Evolutionary conservation across 352 stramenopile species (phyloP).

Genomic region (Saprolegnia diclina): DNA sequence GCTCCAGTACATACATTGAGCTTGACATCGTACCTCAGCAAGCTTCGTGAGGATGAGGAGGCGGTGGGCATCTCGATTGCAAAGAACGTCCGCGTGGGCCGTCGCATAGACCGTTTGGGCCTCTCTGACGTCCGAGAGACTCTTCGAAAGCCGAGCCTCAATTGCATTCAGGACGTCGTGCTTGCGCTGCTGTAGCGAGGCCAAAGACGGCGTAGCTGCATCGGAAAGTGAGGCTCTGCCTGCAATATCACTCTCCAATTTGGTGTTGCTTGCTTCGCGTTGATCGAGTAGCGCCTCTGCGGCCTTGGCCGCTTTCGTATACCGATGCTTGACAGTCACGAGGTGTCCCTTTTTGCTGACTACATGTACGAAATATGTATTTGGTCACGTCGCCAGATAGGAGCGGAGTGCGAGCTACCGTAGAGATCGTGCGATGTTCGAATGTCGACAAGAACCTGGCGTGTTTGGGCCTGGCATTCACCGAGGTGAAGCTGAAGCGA

Average conservation of each 20-base stretch:
- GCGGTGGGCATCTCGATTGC: neutral
- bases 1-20: neutral
- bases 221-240: neutral
- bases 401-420: neutral
- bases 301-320: constrained; percentile 11
- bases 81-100: neutral
- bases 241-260: constrained; percentile 9
- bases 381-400: neutral
- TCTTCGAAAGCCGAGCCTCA: neutral
- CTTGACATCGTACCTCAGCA: neutral
- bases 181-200: neutral
- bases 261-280: neutral
- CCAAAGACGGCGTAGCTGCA: neutral
- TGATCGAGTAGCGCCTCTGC: neutral
- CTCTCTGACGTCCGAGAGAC: neutral
- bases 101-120: constrained; percentile 7
- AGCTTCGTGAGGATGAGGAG: neutral
- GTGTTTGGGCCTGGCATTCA: constrained; percentile 11
- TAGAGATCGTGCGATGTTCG: constrained; percentile 12
- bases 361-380: neutral
- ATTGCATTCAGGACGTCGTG: neutral
- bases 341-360: constrained; percentile 5
- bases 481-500: neutral
- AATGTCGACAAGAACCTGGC: constrained; percentile 20
- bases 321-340: neutral